phyloP scores from a whole-genome alignment of 192 early-diverging fungal species.

The Coemansia asiatica region DNA sequence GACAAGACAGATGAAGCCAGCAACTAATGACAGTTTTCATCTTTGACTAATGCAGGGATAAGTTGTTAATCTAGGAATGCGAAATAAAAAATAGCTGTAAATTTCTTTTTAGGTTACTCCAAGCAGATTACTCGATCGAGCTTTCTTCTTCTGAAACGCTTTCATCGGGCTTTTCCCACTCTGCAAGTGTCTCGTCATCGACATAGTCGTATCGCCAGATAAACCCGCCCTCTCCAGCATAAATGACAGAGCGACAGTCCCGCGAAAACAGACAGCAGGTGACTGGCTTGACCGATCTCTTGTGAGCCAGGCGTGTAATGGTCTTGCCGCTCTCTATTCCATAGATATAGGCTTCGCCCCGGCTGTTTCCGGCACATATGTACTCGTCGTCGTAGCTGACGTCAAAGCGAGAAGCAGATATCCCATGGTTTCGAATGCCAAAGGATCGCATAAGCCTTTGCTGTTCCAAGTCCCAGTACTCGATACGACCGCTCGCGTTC shows the following conservation, averaged over 20 bases:
- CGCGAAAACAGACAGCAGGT: conserved; percentile 76
- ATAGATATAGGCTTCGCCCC: conserved; percentile 71
- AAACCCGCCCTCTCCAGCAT: conserved; percentile 73
- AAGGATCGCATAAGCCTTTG: conserved; percentile 52
- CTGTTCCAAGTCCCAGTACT: conserved; percentile 69
- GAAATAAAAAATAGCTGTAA: too few species aligned
- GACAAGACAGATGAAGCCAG: not conserved
- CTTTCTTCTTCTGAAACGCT: conserved; percentile 24
- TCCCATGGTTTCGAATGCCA: conserved; percentile 43
- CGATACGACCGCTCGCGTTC: conserved; percentile 72
- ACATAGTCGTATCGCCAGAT: conserved; percentile 85
- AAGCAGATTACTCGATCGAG: conserved; percentile 9
- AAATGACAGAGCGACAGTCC: conserved; percentile 71
- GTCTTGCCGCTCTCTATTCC: conserved; percentile 67
- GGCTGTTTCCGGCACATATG: conserved; percentile 72
- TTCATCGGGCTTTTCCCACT: conserved; percentile 62
- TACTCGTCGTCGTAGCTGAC: conserved; percentile 70
- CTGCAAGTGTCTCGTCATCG: conserved; percentile 67
- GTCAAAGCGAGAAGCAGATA: conserved; percentile 61
- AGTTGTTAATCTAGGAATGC: too few species aligned
- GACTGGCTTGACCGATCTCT: conserved; percentile 75
- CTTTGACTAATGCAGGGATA: too few species aligned
- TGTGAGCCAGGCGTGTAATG: conserved; percentile 67
- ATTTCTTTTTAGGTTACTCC: too few species aligned
- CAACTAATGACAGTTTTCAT: not conserved